These are phyloP conservation scores for Pestalotiopsis fici DNA, from an alignment of 2,329 filamentous ascomycete species.

Conservation along the genomic window DNA sequence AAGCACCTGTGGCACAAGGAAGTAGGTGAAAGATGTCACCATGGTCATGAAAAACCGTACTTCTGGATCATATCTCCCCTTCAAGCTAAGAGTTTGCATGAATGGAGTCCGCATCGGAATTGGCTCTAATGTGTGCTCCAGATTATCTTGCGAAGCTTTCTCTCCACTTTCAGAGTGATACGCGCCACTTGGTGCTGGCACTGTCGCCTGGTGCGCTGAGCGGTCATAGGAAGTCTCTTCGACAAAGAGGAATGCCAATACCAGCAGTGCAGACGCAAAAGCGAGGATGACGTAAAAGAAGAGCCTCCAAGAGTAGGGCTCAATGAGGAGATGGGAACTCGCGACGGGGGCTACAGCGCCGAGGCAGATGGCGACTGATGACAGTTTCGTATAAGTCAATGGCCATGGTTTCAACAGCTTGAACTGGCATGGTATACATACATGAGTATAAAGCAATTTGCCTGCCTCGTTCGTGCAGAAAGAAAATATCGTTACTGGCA, in stretches of 20 bases:
- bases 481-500: constrained; percentile 41
- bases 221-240: constrained; percentile 51
- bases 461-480: constrained; percentile 48
- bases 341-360: constrained; percentile 58
- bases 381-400: not conserved
- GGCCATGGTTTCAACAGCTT: not conserved
- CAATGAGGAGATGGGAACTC: constrained; percentile 62
- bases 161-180: constrained; percentile 17
- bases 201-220: constrained; percentile 14
- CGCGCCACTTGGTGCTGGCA: constrained; percentile 14
- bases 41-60: constrained; percentile 40
- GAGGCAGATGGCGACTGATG: constrained; percentile 52
- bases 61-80: constrained; percentile 36
- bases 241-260: constrained; percentile 52
- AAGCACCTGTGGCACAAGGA: constrained; percentile 43
- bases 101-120: constrained; percentile 38
- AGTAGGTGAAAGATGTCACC: constrained; percentile 43
- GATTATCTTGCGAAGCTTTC: constrained; percentile 19
- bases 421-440: constrained; percentile 16
- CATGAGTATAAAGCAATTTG: constrained; percentile 61
- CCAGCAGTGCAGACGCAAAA: constrained; percentile 44
- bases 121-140: constrained; percentile 15
- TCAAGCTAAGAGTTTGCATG: constrained; percentile 36
- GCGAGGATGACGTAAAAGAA: constrained; percentile 64
- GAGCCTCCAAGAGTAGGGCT: constrained; percentile 58